phyloP scores from a whole-genome alignment of 1,284 basidiomycete species.

The Malassezia obtusa region DNA sequence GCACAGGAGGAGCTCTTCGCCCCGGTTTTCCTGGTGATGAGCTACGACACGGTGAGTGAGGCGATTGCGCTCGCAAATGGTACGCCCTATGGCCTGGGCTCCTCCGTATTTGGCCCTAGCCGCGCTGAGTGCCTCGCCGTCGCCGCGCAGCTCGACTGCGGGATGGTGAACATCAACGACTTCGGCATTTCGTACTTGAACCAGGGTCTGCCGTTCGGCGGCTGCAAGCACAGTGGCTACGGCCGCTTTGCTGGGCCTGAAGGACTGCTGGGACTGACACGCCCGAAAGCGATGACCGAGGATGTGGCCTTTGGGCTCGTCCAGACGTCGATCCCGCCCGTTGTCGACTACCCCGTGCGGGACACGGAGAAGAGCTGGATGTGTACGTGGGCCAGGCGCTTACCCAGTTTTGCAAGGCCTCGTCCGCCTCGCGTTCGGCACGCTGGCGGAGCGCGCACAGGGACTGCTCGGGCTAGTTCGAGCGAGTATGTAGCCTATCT shows the following conservation, averaged over 20 bases:
- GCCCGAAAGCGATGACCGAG: constrained; percentile 71
- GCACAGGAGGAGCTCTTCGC: constrained; percentile 41
- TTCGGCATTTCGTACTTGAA: constrained; percentile 82
- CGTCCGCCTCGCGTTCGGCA: constrained; percentile 14
- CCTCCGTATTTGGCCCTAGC: constrained; percentile 82
- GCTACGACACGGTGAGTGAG: constrained; percentile 58
- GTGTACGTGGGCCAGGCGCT: background rate
- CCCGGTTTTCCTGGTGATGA: constrained; percentile 41
- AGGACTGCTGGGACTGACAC: constrained; percentile 74
- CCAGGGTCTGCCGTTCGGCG: constrained; percentile 89
- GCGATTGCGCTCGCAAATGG: constrained; percentile 80
- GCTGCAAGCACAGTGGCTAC: constrained; percentile 57
- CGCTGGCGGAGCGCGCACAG: background rate
- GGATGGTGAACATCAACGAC: constrained; percentile 86
- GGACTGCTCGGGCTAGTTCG: background rate
- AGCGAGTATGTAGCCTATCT: background rate
- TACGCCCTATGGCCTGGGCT: constrained; percentile 81
- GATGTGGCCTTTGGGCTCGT: constrained; percentile 74
- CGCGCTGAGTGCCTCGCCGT: constrained; percentile 65
- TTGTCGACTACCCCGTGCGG: constrained; percentile 46
- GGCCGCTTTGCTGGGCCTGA: constrained; percentile 60
- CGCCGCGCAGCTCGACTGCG: constrained; percentile 69
- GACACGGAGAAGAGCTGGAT: constrained; percentile 11
- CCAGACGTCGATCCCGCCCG: constrained; percentile 68
- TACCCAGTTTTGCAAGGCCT: constrained; percentile 11